A percentile compares a stretch with the other conserved stretches of the same genome.
Conservation (phyloP, 768 basidiomycete species). For the Russula lepida region DNA sequence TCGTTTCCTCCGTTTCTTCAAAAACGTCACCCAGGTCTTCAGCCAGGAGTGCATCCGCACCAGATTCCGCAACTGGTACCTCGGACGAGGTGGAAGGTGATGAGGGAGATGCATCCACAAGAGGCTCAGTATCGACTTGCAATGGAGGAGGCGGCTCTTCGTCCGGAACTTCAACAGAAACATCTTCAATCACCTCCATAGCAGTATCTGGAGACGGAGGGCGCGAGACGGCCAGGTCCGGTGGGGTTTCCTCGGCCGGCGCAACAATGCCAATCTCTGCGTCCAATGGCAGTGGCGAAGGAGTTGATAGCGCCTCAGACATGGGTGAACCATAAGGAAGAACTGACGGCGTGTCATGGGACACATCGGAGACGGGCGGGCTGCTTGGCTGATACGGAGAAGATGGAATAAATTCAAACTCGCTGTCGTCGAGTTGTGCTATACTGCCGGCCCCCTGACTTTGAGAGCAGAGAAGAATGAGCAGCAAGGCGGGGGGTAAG, state of each 20-base stretch:
- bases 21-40: not conserved
- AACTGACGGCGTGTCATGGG: not conserved
- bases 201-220: slow-evolving; percentile 8
- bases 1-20: not conserved
- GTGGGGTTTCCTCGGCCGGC: slow-evolving; percentile 1
- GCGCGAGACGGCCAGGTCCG: not conserved
- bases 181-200: slow-evolving; percentile 6
- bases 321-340: slow-evolving; percentile 21
- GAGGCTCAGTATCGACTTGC: not conserved
- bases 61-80: not conserved
- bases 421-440: slow-evolving; percentile 22
- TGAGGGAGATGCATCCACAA: not conserved
- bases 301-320: slow-evolving; percentile 22
- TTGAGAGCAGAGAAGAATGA: slow-evolving; percentile 20
- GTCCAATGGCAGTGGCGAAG: slow-evolving; percentile 8
- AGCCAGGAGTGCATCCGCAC: not conserved
- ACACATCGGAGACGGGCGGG: not conserved
- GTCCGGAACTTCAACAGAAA: slow-evolving; percentile 1
- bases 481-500: not conserved
- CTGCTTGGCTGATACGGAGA: slow-evolving; percentile 14
- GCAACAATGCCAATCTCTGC: not conserved
- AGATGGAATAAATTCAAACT: slow-evolving; percentile 14
- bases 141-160: not conserved
- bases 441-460: slow-evolving; percentile 32
- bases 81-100: not conserved